Percentiles rank a stretch among this genome's conserved stretches.
These are phyloP conservation scores for Mrakia frigida DNA, from an alignment of 768 basidiomycete genomes.

Conservation along the genomic window DNA sequence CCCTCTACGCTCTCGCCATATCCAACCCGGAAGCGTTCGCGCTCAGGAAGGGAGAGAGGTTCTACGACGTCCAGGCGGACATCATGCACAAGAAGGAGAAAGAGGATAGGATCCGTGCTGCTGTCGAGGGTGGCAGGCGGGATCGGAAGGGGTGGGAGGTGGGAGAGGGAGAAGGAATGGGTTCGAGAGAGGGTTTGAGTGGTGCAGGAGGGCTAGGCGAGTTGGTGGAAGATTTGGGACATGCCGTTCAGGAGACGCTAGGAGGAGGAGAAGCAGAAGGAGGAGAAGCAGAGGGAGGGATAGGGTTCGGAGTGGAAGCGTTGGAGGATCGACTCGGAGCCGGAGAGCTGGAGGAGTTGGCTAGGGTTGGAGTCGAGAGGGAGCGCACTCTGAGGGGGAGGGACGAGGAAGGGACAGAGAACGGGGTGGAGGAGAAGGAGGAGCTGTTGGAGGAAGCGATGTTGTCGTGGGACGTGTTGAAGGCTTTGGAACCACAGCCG, in stretches of 20 bases:
- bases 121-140: background rate
- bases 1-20: background rate
- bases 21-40: background rate
- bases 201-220: background rate
- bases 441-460: too few relatives aligned
- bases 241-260: too few relatives aligned
- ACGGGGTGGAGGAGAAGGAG: too few relatives aligned
- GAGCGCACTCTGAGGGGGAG: too few relatives aligned
- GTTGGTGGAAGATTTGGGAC: background rate
- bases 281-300: background rate
- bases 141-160: too few relatives aligned
- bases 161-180: too few relatives aligned
- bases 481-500: too few relatives aligned
- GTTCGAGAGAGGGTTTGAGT: too few relatives aligned
- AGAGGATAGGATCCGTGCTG: too few relatives aligned
- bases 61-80: background rate
- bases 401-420: too few relatives aligned
- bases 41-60: background rate
- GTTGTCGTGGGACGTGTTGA: too few relatives aligned
- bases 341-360: background rate
- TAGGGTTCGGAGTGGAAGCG: background rate
- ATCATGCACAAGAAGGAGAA: background rate
- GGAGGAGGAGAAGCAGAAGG: background rate
- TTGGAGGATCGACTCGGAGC: background rate
- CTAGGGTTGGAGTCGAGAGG: background rate